A percentile compares a stretch with the other conserved stretches of the same genome.
These are phyloP conservation scores for Acacia melanoxylon DNA, from an alignment of 306 rosid genomes.

Conservation along the genomic window DNA sequence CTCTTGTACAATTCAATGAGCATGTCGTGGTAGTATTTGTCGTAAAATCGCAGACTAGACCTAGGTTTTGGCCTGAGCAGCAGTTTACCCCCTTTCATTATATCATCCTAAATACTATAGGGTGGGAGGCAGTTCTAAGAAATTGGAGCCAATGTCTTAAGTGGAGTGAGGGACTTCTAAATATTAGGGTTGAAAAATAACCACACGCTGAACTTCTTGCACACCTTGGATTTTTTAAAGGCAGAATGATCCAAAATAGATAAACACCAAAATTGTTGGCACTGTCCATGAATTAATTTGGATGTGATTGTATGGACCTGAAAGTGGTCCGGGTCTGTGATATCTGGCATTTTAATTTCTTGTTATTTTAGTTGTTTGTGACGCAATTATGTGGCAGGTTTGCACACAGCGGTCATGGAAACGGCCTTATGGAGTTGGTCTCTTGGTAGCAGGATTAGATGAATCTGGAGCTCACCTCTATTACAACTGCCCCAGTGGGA, in stretches of 20 bases:
- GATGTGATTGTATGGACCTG: conserved; percentile 16
- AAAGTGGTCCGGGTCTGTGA: neutral
- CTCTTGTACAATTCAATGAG: neutral
- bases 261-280: neutral
- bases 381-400: conserved; percentile 62
- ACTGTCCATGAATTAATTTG: neutral
- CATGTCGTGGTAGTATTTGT: neutral
- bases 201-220: neutral
- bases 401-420: conserved; percentile 99
- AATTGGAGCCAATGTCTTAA: neutral
- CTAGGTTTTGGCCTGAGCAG: conserved; percentile 33
- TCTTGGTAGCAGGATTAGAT: conserved; percentile 89
- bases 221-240: neutral
- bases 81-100: neutral
- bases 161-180: neutral
- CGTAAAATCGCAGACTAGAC: conserved; percentile 26
- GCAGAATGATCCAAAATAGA: neutral
- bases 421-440: conserved; percentile 98
- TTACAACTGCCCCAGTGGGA: conserved; percentile 99
- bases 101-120: neutral
- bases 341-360: neutral
- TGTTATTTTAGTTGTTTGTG: conserved; percentile 8
- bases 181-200: neutral
- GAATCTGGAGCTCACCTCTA: conserved; percentile 99
- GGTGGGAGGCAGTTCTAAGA: neutral